Conservation (phyloP, 192 early-diverging fungal species). For the Entomortierella parvispora region DNA sequence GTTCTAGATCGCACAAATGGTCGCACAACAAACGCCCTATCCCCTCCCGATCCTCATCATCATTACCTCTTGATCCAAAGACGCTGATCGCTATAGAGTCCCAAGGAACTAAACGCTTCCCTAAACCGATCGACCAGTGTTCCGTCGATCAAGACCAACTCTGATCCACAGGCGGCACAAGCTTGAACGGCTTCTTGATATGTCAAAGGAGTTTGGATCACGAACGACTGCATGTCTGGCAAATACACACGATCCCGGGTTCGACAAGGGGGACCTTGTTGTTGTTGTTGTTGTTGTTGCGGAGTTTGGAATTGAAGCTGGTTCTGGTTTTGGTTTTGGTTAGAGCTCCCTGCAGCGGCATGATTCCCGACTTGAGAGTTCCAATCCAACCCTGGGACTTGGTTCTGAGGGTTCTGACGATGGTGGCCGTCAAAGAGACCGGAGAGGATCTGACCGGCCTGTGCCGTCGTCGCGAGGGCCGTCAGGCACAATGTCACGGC, state of each 20-base stretch:
- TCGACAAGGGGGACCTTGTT: conserved; percentile 3
- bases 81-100: conserved; percentile 24
- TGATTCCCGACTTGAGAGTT: conserved; percentile 39
- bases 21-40: neutral
- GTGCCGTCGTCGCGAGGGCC: no score
- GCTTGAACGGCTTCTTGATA: conserved; percentile 39
- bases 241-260: conserved; percentile 35
- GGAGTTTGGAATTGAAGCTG: neutral
- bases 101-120: conserved; percentile 38
- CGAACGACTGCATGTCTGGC: conserved; percentile 45
- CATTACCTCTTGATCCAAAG: conserved; percentile 51
- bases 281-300: neutral
- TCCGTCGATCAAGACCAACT: conserved; percentile 38
- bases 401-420: neutral
- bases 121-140: conserved; percentile 36
- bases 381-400: conserved; percentile 33
- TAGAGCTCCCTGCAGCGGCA: neutral
- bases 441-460: conserved; percentile 1
- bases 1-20: no score
- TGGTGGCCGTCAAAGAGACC: neutral
- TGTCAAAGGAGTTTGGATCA: conserved; percentile 25
- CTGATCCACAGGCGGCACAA: conserved; percentile 36
- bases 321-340: neutral
- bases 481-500: no score
- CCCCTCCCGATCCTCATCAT: no score